A percentile compares a stretch with the other conserved stretches of the same genome.
Conservation (phyloP, 345 rosid genomes). For the Balakata baccata region DNA sequence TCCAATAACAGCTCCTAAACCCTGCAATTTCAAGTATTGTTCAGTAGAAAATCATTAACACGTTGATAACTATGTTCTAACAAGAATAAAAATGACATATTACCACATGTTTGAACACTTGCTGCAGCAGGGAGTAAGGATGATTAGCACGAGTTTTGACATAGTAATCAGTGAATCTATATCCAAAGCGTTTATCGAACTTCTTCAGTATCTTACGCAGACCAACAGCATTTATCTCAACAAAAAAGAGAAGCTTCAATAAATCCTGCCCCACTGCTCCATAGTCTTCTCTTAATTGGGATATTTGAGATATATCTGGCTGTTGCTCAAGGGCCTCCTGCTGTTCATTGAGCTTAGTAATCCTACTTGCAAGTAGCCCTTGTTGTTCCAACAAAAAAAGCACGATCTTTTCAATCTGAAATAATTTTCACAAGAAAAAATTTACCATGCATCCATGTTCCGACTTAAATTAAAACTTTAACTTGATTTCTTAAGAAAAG, state of each 20-base stretch:
- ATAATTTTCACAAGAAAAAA: slow-evolving; percentile 8
- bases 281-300: slow-evolving; percentile 70
- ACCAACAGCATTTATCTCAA: slow-evolving; percentile 90
- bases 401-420: slow-evolving; percentile 93
- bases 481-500: slow-evolving; percentile 1
- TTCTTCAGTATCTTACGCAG: slow-evolving; percentile 94
- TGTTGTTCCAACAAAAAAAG: slow-evolving; percentile 96
- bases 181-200: slow-evolving; percentile 93
- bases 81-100: slow-evolving; percentile 19
- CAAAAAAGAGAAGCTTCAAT: slow-evolving; percentile 70
- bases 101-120: slow-evolving; percentile 99
- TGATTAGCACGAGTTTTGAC: slow-evolving; percentile 96
- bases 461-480: neutral
- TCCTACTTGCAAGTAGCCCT: slow-evolving; percentile 74
- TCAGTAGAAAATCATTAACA: slow-evolving; percentile 17
- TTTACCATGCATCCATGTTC: neutral
- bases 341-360: slow-evolving; percentile 57
- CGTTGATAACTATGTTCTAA: neutral
- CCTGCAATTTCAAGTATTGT: slow-evolving; percentile 42
- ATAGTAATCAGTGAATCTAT: slow-evolving; percentile 84
- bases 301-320: slow-evolving; percentile 60
- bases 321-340: slow-evolving; percentile 63
- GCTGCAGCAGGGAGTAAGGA: slow-evolving; percentile 98
- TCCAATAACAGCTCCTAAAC: slow-evolving; percentile 96
- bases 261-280: slow-evolving; percentile 74